These are phyloP conservation scores for Aspergillus conjunctus DNA, from an alignment of 495 filamentous ascomycete genomes.

Conservation along the genomic window DNA sequence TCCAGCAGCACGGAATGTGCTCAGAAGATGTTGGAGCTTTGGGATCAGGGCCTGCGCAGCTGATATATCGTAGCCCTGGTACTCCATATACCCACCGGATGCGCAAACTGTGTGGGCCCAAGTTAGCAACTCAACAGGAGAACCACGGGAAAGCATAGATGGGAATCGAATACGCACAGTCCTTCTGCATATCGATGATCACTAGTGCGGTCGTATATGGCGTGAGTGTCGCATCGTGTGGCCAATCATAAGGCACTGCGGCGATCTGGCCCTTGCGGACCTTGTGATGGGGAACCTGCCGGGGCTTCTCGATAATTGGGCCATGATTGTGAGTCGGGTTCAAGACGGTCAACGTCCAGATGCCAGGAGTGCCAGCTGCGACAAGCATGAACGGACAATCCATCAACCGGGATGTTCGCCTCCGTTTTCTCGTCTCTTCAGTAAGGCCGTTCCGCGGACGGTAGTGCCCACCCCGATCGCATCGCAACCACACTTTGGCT, in stretches of 20 bases:
- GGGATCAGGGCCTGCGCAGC: conserved; percentile 58
- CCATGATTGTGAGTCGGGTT: conserved; percentile 51
- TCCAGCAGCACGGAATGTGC: conserved; percentile 56
- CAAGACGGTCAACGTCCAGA: conserved; percentile 49
- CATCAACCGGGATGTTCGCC: conserved; percentile 49
- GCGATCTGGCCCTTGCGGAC: conserved; percentile 51
- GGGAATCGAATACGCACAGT: conserved; percentile 50
- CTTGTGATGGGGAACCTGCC: conserved; percentile 45
- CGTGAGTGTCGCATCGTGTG: conserved; percentile 59
- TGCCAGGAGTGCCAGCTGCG: conserved; percentile 46
- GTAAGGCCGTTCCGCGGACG: conserved; percentile 53
- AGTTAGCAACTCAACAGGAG: conserved; percentile 2
- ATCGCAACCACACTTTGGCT: conserved; percentile 51
- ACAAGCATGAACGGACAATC: conserved; percentile 54
- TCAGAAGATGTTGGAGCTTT: conserved; percentile 54
- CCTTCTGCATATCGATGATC: conserved; percentile 74
- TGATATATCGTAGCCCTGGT: conserved; percentile 61
- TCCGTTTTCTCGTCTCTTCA: conserved; percentile 51
- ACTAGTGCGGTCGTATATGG: conserved; percentile 64
- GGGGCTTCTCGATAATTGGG: conserved; percentile 45
- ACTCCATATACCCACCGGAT: conserved; percentile 58
- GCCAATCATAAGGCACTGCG: conserved; percentile 62
- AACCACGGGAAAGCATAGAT: background rate
- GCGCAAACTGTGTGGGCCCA: conserved; percentile 51
- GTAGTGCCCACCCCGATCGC: conserved; percentile 55